Evolutionary conservation across 164 flowering plant genomes (phyloP).

Genomic region (Annona cherimola): DNA sequence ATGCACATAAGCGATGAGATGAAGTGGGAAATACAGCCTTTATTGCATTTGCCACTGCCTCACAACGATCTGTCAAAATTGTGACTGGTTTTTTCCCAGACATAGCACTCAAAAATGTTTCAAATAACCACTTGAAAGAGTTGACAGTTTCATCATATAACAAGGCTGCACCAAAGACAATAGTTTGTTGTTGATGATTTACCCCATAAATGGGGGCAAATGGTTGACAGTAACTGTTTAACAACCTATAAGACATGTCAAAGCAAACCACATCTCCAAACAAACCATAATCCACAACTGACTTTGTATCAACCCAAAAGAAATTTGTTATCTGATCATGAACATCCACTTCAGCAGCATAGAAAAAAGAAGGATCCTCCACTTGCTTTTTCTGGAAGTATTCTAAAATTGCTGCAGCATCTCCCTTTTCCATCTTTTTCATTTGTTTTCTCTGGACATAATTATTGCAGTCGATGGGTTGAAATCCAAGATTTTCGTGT

Average conservation of each 20-base stretch:
- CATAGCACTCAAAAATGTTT: conserved; percentile 10
- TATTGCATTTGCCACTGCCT: conserved; percentile 3
- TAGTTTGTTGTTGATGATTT: conserved; percentile 8
- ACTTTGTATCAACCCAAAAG: conserved; percentile 9
- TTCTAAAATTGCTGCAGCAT: not conserved
- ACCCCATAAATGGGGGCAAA: conserved; percentile 13
- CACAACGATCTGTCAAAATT: conserved; percentile 8
- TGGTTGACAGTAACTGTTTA: conserved; percentile 1
- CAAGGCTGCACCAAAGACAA: conserved; percentile 4
- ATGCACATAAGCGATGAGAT: conserved; percentile 9
- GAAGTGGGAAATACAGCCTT: conserved; percentile 3
- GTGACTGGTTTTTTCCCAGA: conserved; percentile 6
- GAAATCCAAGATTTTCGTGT: not conserved
- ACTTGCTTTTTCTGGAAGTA: conserved; percentile 1
- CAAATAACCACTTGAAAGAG: conserved; percentile 13
- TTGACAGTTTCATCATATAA: conserved; percentile 4
- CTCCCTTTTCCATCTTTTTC: not conserved
- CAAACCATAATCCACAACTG: not conserved
- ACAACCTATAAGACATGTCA: conserved; percentile 4
- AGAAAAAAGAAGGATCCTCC: conserved; percentile 8
- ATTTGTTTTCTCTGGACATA: not conserved
- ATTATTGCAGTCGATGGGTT: conserved; percentile 8
- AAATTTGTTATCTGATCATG: conserved; percentile 3
- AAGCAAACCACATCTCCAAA: conserved; percentile 11
- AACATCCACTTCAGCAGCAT: conserved; percentile 3